phyloP scores from a whole-genome alignment of 164 flowering plant genomes.

The Platanus orientalis region DNA sequence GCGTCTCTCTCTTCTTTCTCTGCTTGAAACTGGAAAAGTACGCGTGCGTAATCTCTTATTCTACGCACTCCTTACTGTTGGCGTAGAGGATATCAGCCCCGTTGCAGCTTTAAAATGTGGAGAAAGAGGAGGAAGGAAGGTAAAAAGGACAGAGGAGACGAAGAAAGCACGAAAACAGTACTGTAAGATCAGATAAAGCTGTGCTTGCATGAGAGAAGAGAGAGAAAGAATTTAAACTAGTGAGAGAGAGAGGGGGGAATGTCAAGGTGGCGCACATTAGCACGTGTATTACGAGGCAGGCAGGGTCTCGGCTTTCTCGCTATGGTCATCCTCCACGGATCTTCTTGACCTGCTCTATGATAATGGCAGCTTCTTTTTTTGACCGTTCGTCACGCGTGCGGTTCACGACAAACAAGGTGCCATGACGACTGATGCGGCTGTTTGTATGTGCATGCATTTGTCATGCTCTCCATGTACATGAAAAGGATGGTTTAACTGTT shows the following conservation, averaged over 20 bases:
- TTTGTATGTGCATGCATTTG: too few species aligned
- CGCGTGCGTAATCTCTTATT: conserved; percentile 29
- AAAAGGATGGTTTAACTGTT: too few species aligned
- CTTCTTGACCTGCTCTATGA: not conserved
- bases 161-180: conserved; percentile 43
- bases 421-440: too few species aligned
- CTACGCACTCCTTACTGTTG: conserved; percentile 23
- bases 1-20: not conserved
- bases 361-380: too few species aligned
- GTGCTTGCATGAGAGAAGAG: conserved; percentile 1
- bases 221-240: conserved; percentile 4
- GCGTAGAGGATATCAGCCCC: conserved; percentile 25
- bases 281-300: conserved; percentile 31
- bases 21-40: conserved; percentile 18
- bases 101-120: conserved; percentile 56
- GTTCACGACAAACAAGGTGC: too few species aligned
- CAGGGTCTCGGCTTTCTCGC: not conserved
- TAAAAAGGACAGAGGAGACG: conserved; percentile 27
- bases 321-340: not conserved
- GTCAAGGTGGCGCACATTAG: conserved; percentile 30
- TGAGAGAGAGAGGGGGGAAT: not conserved
- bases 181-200: conserved; percentile 1
- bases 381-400: too few species aligned
- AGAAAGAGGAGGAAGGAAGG: conserved; percentile 11
- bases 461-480: too few species aligned